Conservation (phyloP, 2,329 filamentous ascomycete genomes). For the Microdochium nivale region DNA sequence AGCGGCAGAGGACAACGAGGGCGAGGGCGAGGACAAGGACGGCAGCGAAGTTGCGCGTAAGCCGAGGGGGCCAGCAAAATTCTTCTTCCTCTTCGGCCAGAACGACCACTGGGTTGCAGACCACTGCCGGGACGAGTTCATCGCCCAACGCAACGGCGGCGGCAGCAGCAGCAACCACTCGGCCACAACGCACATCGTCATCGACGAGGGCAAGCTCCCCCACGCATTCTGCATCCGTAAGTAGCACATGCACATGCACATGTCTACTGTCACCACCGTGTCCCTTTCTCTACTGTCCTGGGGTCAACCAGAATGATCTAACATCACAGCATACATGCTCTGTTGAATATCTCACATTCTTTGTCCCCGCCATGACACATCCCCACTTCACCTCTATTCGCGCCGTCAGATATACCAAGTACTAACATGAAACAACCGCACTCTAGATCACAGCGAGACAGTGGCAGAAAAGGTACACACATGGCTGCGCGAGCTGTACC, state of each 20-base stretch:
- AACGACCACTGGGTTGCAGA: slow-evolving; percentile 56
- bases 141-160: slow-evolving; percentile 17
- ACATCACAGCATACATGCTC: no score
- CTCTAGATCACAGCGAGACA: slow-evolving; percentile 34
- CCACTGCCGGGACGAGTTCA: slow-evolving; percentile 46
- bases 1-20: slow-evolving; percentile 6
- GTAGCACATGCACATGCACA: no score
- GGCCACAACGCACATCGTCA: slow-evolving; percentile 30
- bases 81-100: slow-evolving; percentile 52
- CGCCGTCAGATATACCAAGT: no score
- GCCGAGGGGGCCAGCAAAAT: slow-evolving; percentile 28
- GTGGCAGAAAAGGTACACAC: slow-evolving; percentile 37
- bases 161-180: slow-evolving; percentile 13
- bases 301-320: no score
- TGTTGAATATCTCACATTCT: no score
- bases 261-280: no score
- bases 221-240: slow-evolving; percentile 54
- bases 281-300: slow-evolving; percentile 2
- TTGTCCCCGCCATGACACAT: no score
- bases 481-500: slow-evolving; percentile 45
- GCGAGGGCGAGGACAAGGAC: not conserved
- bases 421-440: no score
- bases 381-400: no score
- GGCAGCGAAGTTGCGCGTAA: not conserved
- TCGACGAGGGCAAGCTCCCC: slow-evolving; percentile 47